These are phyloP conservation scores for Penicillium coffeae DNA, from an alignment of 495 filamentous ascomycete species.

Conservation along the genomic window DNA sequence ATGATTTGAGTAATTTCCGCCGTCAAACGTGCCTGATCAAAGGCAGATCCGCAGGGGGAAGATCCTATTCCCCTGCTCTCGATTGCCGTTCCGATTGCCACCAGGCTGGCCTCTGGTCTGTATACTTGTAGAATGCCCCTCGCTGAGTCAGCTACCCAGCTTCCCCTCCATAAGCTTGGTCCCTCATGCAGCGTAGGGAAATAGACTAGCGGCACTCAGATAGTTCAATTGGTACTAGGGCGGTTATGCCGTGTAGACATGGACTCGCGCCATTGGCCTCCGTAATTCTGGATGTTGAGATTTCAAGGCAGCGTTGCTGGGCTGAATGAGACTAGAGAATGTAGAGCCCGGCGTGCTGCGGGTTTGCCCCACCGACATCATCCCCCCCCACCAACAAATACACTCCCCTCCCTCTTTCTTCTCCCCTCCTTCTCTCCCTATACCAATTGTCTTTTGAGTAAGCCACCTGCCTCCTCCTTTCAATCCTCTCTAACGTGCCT, in stretches of 20 bases:
- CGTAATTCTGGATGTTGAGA: background rate
- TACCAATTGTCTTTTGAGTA: constrained; percentile 11
- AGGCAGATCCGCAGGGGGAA: background rate
- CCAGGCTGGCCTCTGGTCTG: too few species aligned
- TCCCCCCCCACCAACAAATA: constrained; percentile 35
- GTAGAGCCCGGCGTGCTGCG: constrained; percentile 1
- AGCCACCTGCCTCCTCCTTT: background rate
- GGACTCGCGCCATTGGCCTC: background rate
- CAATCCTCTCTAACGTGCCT: constrained; percentile 14
- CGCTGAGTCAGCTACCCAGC: constrained; percentile 10
- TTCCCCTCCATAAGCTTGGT: background rate
- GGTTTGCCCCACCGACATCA: constrained; percentile 32
- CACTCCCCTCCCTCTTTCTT: constrained; percentile 24
- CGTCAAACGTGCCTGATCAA: background rate
- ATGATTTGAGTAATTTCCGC: background rate
- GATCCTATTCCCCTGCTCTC: too few species aligned
- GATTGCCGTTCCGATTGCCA: background rate
- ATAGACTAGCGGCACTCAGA: background rate
- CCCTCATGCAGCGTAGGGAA: background rate
- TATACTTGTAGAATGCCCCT: constrained; percentile 6
- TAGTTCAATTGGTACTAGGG: background rate
- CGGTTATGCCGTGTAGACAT: background rate
- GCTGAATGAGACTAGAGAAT: background rate
- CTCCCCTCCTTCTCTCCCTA: constrained; percentile 17
- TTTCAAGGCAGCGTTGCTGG: background rate